Evolutionary conservation across 805 yeast genomes (phyloP).

Genomic region (Teunomyces lycoperdinae): DNA sequence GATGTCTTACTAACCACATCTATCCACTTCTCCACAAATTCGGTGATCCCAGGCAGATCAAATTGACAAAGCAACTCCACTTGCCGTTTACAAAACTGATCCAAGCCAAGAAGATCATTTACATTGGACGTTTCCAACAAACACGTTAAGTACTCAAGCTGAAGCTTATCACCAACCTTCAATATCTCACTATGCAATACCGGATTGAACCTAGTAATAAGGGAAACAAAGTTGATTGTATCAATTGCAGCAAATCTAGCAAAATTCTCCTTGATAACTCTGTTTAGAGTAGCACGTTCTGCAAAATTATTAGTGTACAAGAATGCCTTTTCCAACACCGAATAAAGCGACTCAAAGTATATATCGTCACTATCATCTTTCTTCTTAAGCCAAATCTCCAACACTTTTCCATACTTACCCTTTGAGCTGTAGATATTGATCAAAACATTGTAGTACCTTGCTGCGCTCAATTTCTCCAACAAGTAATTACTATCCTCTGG

Average conservation of each 20-base stretch:
- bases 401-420: constrained; percentile 48
- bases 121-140: constrained; percentile 19
- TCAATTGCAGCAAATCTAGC: constrained; percentile 24
- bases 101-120: constrained; percentile 4
- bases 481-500: constrained; percentile 53
- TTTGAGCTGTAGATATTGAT: constrained; percentile 55
- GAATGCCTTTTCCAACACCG: constrained; percentile 28
- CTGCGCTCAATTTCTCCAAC: constrained; percentile 49
- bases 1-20: not conserved
- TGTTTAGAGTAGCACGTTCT: constrained; percentile 23
- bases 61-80: constrained; percentile 21
- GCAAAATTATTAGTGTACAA: constrained; percentile 12
- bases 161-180: constrained; percentile 16
- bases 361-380: constrained; percentile 7
- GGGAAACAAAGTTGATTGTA: constrained; percentile 30
- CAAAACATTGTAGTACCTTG: constrained; percentile 58
- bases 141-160: constrained; percentile 29
- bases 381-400: constrained; percentile 49
- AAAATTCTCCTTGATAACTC: constrained; percentile 24
- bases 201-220: constrained; percentile 38
- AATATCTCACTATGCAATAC: constrained; percentile 38
- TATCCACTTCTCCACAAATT: constrained; percentile 13
- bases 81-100: constrained; percentile 17
- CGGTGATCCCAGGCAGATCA: constrained; percentile 13
- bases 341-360: constrained; percentile 13